A percentile compares a stretch with the other conserved stretches of the same genome.
These are phyloP conservation scores for Trichoderma gracile DNA, from an alignment of 2,329 filamentous ascomycete species.

Conservation along the genomic window DNA sequence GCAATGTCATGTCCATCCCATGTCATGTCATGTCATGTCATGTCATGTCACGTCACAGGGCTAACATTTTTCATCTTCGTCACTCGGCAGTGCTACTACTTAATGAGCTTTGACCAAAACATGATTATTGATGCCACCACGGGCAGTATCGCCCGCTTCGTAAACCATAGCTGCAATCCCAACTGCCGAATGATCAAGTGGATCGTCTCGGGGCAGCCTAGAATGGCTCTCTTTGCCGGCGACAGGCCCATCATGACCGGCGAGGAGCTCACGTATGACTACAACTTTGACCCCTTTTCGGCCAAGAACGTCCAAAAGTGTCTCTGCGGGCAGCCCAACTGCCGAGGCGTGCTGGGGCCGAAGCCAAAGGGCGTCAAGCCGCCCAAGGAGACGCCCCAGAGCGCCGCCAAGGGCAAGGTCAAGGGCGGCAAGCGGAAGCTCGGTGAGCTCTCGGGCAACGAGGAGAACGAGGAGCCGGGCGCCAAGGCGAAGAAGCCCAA, in stretches of 20 bases:
- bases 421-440: slow-evolving; percentile 58
- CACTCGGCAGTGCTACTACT: slow-evolving; percentile 77
- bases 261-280: slow-evolving; percentile 94
- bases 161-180: slow-evolving; percentile 95
- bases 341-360: slow-evolving; percentile 64
- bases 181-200: slow-evolving; percentile 99
- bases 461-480: slow-evolving; percentile 41
- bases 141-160: slow-evolving; percentile 93
- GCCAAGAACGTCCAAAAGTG: slow-evolving; percentile 68
- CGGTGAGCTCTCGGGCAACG: slow-evolving; percentile 52
- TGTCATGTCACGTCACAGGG: neutral
- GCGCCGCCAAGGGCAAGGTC: slow-evolving; percentile 38
- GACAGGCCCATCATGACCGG: slow-evolving; percentile 88
- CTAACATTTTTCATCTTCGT: neutral
- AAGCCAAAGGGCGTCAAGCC: slow-evolving; percentile 59
- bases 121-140: slow-evolving; percentile 98
- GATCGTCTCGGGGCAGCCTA: slow-evolving; percentile 89
- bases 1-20: too few species aligned
- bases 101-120: slow-evolving; percentile 98
- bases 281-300: slow-evolving; percentile 70
- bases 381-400: slow-evolving; percentile 49
- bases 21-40: too few species aligned
- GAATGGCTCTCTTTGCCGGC: slow-evolving; percentile 95
- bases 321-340: slow-evolving; percentile 63
- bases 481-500: slow-evolving; percentile 49